Conservation (phyloP, 2,329 filamentous ascomycete species). For the Fusarium nelsonii region DNA sequence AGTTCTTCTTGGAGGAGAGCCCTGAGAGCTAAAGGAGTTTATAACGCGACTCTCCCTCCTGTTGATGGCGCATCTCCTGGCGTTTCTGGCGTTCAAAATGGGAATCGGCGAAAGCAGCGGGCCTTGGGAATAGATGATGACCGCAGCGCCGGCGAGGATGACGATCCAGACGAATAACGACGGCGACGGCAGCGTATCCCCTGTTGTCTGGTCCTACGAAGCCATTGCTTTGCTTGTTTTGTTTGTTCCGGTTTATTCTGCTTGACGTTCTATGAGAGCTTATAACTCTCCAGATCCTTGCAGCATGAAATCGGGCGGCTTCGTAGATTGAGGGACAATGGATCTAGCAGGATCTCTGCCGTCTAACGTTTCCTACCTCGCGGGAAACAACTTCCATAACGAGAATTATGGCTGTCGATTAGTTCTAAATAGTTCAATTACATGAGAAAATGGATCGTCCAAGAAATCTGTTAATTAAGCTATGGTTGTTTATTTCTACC, state of each 20-base stretch:
- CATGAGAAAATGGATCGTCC: constrained; percentile 25
- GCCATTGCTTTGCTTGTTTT: constrained; percentile 26
- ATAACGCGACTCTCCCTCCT: constrained; percentile 51
- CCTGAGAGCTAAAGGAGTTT: constrained; percentile 64
- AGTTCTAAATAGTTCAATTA: constrained; percentile 40
- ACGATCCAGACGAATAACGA: constrained; percentile 73
- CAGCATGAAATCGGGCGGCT: constrained; percentile 32
- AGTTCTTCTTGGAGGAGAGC: constrained; percentile 95
- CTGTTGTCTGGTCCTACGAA: constrained; percentile 73
- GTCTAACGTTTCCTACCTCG: constrained; percentile 59
- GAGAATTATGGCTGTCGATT: constrained; percentile 39
- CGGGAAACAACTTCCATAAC: constrained; percentile 49
- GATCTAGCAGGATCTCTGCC: constrained; percentile 73
- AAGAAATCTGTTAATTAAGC: constrained; percentile 11
- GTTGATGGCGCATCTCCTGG: constrained; percentile 54
- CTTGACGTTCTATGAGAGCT: constrained; percentile 6
- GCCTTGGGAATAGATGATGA: constrained; percentile 58
- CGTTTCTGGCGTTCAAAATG: constrained; percentile 67
- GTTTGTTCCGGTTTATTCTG: constrained; percentile 17
- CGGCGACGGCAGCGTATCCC: constrained; percentile 72
- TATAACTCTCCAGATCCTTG: background rate
- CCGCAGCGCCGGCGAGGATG: constrained; percentile 70
- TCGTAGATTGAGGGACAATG: constrained; percentile 68
- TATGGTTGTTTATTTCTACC: background rate
- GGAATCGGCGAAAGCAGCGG: constrained; percentile 48